Conservation (phyloP, 2,329 filamentous ascomycete species). For the Aspergillus aculeatus region DNA sequence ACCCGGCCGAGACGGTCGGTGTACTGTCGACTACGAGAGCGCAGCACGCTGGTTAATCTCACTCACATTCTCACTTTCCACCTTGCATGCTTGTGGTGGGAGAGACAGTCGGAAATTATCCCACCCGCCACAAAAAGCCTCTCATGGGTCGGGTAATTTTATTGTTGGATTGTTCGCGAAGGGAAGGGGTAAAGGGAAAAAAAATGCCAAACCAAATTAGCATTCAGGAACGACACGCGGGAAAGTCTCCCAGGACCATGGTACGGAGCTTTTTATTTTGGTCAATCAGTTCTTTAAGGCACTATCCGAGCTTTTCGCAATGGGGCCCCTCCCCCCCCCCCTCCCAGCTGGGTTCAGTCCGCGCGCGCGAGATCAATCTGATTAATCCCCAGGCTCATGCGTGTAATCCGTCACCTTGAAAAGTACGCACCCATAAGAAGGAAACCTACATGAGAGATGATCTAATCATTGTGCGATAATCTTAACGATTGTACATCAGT, state of each 20-base stretch:
- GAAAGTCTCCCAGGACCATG: constrained; percentile 2
- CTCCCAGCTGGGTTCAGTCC: too few species aligned
- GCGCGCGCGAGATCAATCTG: too few species aligned
- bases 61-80: background rate
- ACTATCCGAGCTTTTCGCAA: background rate
- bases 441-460: too few species aligned
- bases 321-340: too few species aligned
- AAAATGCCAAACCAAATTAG: background rate
- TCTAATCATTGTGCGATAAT: too few species aligned
- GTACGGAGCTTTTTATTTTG: background rate
- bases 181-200: too few species aligned
- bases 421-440: too few species aligned
- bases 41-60: background rate
- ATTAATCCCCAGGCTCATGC: background rate
- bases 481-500: too few species aligned
- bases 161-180: background rate
- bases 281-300: background rate
- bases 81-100: constrained; percentile 1
- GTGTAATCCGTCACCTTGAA: background rate
- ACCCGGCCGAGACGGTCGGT: background rate
- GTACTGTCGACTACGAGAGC: background rate
- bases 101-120: background rate
- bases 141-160: background rate
- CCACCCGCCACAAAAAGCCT: background rate
- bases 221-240: background rate